Conservation (phyloP, 306 rosid species). For the Arachis stenosperma region DNA sequence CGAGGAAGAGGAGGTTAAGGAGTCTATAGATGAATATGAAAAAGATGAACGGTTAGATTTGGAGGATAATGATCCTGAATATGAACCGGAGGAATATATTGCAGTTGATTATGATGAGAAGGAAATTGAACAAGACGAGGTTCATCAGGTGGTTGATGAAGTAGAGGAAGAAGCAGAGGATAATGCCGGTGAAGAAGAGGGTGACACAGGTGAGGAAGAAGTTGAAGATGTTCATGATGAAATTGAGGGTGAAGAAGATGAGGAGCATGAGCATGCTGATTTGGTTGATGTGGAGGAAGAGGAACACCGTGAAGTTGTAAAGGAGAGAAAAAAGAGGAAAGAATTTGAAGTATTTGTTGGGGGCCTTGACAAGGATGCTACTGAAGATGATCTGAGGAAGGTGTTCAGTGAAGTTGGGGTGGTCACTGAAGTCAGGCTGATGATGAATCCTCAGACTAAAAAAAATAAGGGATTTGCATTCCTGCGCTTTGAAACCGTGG, state of each 20-base stretch:
- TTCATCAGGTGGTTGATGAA: constrained; percentile 69
- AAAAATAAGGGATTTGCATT: constrained; percentile 99
- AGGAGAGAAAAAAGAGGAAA: constrained; percentile 91
- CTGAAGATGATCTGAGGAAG: constrained; percentile 83
- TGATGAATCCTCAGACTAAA: constrained; percentile 96
- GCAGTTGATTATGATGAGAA: constrained; percentile 96
- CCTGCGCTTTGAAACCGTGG: constrained; percentile 85
- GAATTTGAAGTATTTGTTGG: constrained; percentile 99
- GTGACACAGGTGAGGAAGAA: constrained; percentile 78
- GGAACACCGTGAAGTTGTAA: constrained; percentile 85
- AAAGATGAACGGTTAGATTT: constrained; percentile 88
- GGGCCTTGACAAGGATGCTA: constrained; percentile 94
- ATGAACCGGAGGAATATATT: constrained; percentile 82
- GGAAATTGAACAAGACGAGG: constrained; percentile 83
- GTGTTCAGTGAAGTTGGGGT: constrained; percentile 77
- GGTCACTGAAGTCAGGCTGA: constrained; percentile 88
- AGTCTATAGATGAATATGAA: constrained; percentile 77
- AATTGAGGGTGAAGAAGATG: constrained; percentile 77
- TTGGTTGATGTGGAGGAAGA: constrained; percentile 76
- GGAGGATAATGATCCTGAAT: constrained; percentile 97
- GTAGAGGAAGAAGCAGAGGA: constrained; percentile 81
- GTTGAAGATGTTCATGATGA: constrained; percentile 79
- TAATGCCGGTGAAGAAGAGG: constrained; percentile 76
- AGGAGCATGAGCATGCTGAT: constrained; percentile 62
- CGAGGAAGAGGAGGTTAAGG: constrained; percentile 81